Conservation (phyloP, 345 rosid species). For the Melaleuca quinquenervia region DNA sequence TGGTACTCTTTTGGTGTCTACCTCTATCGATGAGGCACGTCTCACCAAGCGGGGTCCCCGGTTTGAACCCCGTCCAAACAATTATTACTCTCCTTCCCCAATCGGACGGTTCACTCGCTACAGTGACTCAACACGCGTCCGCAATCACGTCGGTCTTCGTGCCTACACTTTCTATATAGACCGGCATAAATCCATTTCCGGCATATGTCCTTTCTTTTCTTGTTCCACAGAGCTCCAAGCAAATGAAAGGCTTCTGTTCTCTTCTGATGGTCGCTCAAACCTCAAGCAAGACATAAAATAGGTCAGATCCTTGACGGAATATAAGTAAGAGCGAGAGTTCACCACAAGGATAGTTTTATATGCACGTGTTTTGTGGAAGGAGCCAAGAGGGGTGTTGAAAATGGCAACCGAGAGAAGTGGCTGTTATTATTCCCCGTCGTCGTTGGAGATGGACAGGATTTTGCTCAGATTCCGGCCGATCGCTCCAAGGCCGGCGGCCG, state of each 20-base stretch:
- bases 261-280: background rate
- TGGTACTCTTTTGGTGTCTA: background rate
- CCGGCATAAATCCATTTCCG: background rate
- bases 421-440: background rate
- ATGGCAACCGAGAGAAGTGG: background rate
- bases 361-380: background rate
- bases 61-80: background rate
- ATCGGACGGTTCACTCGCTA: background rate
- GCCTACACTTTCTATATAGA: background rate
- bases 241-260: background rate
- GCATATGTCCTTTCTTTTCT: background rate
- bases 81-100: background rate
- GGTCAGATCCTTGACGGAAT: background rate
- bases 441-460: constrained; percentile 11
- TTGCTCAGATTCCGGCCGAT: constrained; percentile 79
- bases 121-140: background rate
- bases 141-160: background rate
- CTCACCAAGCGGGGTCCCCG: background rate
- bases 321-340: background rate
- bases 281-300: background rate
- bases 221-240: background rate
- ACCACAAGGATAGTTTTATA: background rate
- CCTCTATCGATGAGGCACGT: background rate
- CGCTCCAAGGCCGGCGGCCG: constrained; percentile 54
- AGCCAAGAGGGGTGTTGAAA: background rate